Evolutionary conservation across 768 basidiomycete genomes (phyloP), one percentile per base, ranked within the genome.

Genomic region (Glaciozyma martinii): DNA sequence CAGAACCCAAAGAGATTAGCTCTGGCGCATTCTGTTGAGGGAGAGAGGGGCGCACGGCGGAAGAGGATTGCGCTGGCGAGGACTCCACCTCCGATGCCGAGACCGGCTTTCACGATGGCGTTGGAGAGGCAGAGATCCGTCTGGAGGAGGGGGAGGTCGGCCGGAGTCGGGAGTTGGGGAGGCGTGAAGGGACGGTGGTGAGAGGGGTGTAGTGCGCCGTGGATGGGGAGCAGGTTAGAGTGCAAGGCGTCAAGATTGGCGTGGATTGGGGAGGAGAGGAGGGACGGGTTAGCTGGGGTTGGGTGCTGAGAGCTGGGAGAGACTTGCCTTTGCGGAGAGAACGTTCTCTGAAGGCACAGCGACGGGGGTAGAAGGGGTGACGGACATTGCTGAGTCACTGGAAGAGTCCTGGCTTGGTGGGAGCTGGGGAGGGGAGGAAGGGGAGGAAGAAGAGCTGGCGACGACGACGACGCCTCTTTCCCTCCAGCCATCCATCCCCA

Each of bases 41-140:
- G 25, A 29, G 23, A 33, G 33, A 5, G 15, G 30, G 19, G 46
- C 32, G 62, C 5, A 94, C 91, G 84, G 77, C 85, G 85, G 84
- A 94, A 93, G 77, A 92, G 81, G 71, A 94, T 83, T 69, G 93
- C 91, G 46, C 89, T 91, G 49, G 86, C 85, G 65, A 93, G 83
- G 68, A 94, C 88, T 66, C 91, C 91, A 44, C 83, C 85, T 74
- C 90, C 85, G 77, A 94, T 89, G 61, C 91, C 91, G 65, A 93
- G 83, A 58, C 89, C 89, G 59, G 87, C 82, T 79, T 92, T 93
- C 66, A 93, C 89, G 72, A 93, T 79, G 57, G 87, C 79, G 78
- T 90, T 88, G 68, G 88, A 87, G 76, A 89, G 62, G 70, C 76
- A 74, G 44, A 72, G 68, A 61, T 76, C 76, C 49, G 74, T 76